These are phyloP conservation scores for Pyrenochaeta sp. DNA, from an alignment of 2,329 filamentous ascomycete genomes.

Conservation along the genomic window DNA sequence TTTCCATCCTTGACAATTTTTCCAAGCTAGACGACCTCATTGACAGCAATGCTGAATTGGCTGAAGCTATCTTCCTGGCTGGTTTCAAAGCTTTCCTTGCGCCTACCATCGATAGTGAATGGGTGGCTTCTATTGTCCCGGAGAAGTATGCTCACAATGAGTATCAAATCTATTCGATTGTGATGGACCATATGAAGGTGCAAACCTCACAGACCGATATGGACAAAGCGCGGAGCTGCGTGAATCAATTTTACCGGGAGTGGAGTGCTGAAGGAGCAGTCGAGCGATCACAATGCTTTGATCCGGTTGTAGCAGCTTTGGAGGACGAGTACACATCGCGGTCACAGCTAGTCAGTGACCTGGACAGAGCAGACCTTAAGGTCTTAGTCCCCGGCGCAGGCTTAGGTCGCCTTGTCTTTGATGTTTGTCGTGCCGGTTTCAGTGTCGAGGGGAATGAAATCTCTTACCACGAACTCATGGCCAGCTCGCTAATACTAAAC, in stretches of 20 bases:
- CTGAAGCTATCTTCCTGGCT: constrained; percentile 75
- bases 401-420: constrained; percentile 86
- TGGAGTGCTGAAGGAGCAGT: constrained; percentile 81
- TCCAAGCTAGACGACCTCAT: constrained; percentile 85
- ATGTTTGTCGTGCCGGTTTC: constrained; percentile 78
- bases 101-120: constrained; percentile 41
- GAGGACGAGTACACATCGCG: constrained; percentile 54
- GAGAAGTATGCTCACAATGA: constrained; percentile 40
- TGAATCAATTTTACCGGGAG: constrained; percentile 93
- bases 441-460: constrained; percentile 89
- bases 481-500: constrained; percentile 79
- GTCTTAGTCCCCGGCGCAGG: constrained; percentile 92
- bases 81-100: constrained; percentile 47
- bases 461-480: constrained; percentile 94
- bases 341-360: constrained; percentile 18
- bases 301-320: constrained; percentile 74
- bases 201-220: constrained; percentile 77
- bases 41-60: constrained; percentile 84
- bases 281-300: constrained; percentile 82
- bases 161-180: constrained; percentile 47
- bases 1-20: constrained; percentile 82
- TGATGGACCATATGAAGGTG: constrained; percentile 72
- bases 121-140: constrained; percentile 43
- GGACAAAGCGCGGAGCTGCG: constrained; percentile 90
- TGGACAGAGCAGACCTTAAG: constrained; percentile 57